Conservation (phyloP, 305 asterid genomes). For the Fraxinus ornus region DNA sequence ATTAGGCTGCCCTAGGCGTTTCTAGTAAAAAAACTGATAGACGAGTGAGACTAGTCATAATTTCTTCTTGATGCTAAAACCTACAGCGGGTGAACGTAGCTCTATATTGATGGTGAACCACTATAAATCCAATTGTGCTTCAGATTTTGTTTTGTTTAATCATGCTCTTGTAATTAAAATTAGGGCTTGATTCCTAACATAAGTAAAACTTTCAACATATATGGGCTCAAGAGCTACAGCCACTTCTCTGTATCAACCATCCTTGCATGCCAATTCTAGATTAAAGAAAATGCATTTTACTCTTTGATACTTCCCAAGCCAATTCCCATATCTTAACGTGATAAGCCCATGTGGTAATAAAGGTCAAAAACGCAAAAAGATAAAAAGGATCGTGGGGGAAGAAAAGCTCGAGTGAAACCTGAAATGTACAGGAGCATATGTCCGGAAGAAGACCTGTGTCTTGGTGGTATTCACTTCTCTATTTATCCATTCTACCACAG, state of each 20-base stretch:
- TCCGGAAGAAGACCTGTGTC: slow-evolving; percentile 79
- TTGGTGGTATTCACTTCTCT: slow-evolving; percentile 52
- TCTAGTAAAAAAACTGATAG: neutral
- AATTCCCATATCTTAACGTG: neutral
- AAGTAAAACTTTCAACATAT: neutral
- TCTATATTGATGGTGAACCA: neutral
- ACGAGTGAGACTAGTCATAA: neutral
- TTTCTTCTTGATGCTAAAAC: too few species aligned
- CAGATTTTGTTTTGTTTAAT: neutral
- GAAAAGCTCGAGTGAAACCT: slow-evolving; percentile 41
- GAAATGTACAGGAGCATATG: slow-evolving; percentile 94
- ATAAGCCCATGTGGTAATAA: neutral
- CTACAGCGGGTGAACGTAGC: too few species aligned
- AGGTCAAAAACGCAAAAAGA: neutral
- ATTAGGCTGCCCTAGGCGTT: neutral
- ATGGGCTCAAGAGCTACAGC: neutral
- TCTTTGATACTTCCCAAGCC: neutral
- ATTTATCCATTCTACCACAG: slow-evolving; percentile 62
- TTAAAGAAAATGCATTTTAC: neutral
- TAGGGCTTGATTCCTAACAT: neutral
- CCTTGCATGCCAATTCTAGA: neutral
- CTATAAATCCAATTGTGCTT: neutral
- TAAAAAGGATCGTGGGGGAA: neutral
- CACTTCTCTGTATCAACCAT: neutral
- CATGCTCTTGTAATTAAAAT: neutral